Base-by-base conservation (phyloP, 2,329 filamentous ascomycete genomes). In the Whalleya microplaca region DNA sequence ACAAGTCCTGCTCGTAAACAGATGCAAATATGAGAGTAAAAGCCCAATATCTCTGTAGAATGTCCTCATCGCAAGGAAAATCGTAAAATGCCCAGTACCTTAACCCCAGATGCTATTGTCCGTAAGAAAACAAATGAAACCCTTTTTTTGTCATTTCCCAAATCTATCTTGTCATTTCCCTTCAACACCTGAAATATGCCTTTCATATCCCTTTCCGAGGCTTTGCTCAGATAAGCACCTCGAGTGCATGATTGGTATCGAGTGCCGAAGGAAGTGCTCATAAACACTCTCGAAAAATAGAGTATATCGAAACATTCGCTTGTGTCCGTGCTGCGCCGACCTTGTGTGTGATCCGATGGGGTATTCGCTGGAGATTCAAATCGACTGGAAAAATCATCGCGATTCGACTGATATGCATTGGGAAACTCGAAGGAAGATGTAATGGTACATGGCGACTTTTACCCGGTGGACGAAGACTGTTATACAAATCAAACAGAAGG, bases 121-220 rank as follows among this genome's bases (percentile, higher is more conserved):
- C 60, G 51, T 54, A 55, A 52, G 41, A 59, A 56, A 59, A 65
- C 58, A 58, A 64, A 63, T 54, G 56, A 62, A 56, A 61, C 50
- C 45, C 52, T 65, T 68, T 68, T 67, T 67, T 62, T 62, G 61
- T 62, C 61, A 63, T 65, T 63, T 66, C 63, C 64, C 66, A 58
- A 44, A 53, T 68, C 66, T 68, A 69, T 65, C 56, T 58, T 59
- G 53, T 59, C 53, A 58, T 62, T 51, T 51, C 55, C 59, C 53
- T 57, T 59, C 55, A 69, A 69, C 66, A 68, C 66, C 66, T 53
- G 48, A 62, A 59, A 61, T 66, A 67, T 67, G 65, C 66, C 57
- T 49, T 55, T 60, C 62, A 53, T 56, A 48, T 48, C 45, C 48
- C 45, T 57, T 48, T 55, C 55, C 48, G 50, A 57, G 41, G n/a